Evolutionary conservation across 1,284 basidiomycete genomes (phyloP).

Genomic region (Amylostereum areolatum): DNA sequence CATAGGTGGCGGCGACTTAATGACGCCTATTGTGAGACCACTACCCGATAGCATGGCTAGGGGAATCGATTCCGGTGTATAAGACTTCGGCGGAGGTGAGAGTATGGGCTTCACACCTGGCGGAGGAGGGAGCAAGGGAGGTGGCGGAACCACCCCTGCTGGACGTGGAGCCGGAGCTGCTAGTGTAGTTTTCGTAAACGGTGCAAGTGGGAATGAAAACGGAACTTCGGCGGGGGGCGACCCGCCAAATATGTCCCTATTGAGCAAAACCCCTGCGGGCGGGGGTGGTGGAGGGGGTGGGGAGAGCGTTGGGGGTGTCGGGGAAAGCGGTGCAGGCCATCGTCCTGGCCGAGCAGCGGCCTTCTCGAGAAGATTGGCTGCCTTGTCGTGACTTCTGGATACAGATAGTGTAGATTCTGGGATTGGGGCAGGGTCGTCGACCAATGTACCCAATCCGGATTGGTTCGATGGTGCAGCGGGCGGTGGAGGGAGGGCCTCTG

Average conservation of each 20-base stretch:
- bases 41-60: not conserved
- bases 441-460: not conserved
- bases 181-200: not conserved
- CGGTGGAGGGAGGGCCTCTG: constrained; percentile 6
- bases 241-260: not conserved
- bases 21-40: not conserved
- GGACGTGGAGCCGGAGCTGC: not conserved
- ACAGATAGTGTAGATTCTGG: not conserved
- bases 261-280: not conserved
- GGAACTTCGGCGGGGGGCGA: not conserved
- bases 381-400: constrained; percentile 7
- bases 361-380: constrained; percentile 11
- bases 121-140: not conserved
- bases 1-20: not conserved
- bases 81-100: not conserved
- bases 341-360: constrained; percentile 3
- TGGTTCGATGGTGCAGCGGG: constrained; percentile 1
- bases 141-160: not conserved
- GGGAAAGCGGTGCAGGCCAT: constrained; percentile 3
- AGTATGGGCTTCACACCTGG: not conserved
- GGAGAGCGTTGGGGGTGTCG: not conserved
- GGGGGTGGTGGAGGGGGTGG: constrained; percentile 6
- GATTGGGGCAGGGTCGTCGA: not conserved
- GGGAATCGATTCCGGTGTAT: not conserved
- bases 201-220: not conserved